Conservation (phyloP, 495 filamentous ascomycete species). For the Trichoderma erinaceum region DNA sequence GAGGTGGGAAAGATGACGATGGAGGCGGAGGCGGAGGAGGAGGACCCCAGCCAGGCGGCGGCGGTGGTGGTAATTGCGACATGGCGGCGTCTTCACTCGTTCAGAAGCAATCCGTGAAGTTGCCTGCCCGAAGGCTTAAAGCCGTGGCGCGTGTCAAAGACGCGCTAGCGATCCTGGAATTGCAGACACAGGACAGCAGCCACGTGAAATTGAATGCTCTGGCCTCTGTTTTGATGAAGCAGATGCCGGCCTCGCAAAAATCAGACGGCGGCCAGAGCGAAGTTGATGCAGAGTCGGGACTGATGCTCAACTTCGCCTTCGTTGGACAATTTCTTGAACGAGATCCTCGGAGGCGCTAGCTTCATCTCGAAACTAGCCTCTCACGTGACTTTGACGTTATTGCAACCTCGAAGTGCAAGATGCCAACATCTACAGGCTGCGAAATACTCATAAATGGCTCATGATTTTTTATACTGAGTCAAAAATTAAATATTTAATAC, state of each 20-base stretch:
- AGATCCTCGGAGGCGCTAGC: constrained; percentile 5
- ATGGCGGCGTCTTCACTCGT: constrained; percentile 3
- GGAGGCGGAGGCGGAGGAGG: constrained; percentile 50
- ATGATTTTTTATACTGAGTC: too few species aligned
- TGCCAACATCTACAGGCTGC: too few species aligned
- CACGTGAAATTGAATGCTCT: not conserved
- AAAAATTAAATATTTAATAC: too few species aligned
- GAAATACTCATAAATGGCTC: too few species aligned
- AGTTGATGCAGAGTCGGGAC: not conserved
- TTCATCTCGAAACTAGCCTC: not conserved
- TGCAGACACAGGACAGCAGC: not conserved
- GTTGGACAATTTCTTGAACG: constrained; percentile 8
- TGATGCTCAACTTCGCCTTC: constrained; percentile 2
- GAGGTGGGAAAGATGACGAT: constrained; percentile 66
- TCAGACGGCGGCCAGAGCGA: constrained; percentile 2
- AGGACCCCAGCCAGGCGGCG: constrained; percentile 50
- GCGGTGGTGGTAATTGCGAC: constrained; percentile 43
- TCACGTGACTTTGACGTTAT: not conserved
- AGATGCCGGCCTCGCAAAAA: constrained; percentile 2
- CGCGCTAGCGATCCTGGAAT: constrained; percentile 1
- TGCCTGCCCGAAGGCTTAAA: constrained; percentile 7
- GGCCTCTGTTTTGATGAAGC: not conserved
- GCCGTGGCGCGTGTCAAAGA: constrained; percentile 16
- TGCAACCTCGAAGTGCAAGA: too few species aligned
- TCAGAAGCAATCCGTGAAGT: constrained; percentile 12